Evolutionary conservation across 257 asterid species (phyloP), one percentile per base, ranked within the genome.

Genomic region (Petrea volubilis): DNA sequence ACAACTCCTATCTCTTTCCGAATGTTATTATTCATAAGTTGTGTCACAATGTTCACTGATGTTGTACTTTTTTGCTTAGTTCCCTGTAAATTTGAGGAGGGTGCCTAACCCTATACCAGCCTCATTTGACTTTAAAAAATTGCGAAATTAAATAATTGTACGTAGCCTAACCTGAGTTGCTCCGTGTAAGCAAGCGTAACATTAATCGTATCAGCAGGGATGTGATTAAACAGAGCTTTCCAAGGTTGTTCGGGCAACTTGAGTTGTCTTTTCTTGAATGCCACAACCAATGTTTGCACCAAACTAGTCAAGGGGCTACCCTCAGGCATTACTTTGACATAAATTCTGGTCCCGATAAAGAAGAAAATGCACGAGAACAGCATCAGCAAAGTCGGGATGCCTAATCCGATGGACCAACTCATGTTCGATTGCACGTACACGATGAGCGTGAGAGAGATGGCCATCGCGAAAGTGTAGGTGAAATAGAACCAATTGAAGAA

Each of bases 401-500:
- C 85, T 61, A 73, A 61, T 23, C 85, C 82, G 38, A 77, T 64
- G 5, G 73, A 77, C 85, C 77, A 80, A 53, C 63, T 77, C 68
- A 80, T 2, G 5, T 73, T 61, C 17, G 85, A 59, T 43, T 80
- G 85, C 28, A 80, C 75, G 49, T 77, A 77, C 5, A 80, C 78
- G 46, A 77, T 73, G 52, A 65, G 43, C 0, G 82, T 77, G 18
- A 77, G 38, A 8, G 82, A 77, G 3, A 80, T 6, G 64, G 74
- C 70, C 82, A 73, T 73, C 21, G 82, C 82, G 27, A 77, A 77
- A 7, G 85, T 80, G 78, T 51, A 77, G 51, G 82, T 65, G 73
- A 80, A 77, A 6, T 69, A 77, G 77, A 73, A 80, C 82, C 85
- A 77, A 24, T 80, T 80, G 80, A 80, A 80, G 67, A 80, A 80